These are phyloP conservation scores for Mercurialis annua DNA, from an alignment of 345 rosid genomes.

Conservation along the genomic window DNA sequence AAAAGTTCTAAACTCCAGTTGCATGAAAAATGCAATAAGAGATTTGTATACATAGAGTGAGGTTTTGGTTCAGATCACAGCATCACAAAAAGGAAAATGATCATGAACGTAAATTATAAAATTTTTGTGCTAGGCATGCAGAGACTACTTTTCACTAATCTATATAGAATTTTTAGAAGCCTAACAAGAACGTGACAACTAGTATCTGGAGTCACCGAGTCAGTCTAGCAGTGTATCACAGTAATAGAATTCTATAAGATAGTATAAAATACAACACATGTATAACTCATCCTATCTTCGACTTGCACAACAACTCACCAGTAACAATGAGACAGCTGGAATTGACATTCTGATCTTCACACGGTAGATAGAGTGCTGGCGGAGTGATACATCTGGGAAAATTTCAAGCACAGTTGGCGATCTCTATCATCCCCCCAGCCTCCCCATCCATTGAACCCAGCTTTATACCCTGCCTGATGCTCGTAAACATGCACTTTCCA, in stretches of 20 bases:
- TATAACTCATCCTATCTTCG: slow-evolving; percentile 6
- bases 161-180: not conserved
- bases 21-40: not conserved
- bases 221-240: not conserved
- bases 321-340: slow-evolving; percentile 19
- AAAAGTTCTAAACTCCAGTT: not conserved
- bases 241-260: not conserved
- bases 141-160: not conserved
- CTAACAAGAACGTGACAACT: not conserved
- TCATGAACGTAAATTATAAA: not conserved
- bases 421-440: slow-evolving; percentile 99
- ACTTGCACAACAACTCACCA: slow-evolving; percentile 19
- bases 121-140: not conserved
- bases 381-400: slow-evolving; percentile 53
- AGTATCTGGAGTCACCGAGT: not conserved
- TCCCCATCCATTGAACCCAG: slow-evolving; percentile 99
- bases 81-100: not conserved
- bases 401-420: slow-evolving; percentile 64
- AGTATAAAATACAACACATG: slow-evolving; percentile 13
- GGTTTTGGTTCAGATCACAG: not conserved
- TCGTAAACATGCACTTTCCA: slow-evolving; percentile 58
- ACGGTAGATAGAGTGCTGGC: slow-evolving; percentile 16
- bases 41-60: too few relatives aligned
- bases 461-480: slow-evolving; percentile 88
- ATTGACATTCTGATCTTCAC: slow-evolving; percentile 17